Evolutionary conservation across 2,329 filamentous ascomycete species (phyloP).

Genomic region (Mariannaea sp.): DNA sequence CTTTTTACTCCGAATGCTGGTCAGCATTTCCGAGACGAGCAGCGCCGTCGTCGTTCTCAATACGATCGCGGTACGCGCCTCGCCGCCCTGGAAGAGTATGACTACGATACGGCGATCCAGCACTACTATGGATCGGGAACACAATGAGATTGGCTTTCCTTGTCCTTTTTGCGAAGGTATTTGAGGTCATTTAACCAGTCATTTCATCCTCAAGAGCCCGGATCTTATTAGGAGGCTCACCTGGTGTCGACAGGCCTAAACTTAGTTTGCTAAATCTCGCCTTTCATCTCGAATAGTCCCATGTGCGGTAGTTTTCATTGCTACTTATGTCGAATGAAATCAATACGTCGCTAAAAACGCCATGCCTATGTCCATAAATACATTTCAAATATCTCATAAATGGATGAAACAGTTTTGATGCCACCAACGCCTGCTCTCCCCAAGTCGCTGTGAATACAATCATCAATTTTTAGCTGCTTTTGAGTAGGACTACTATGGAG

Average conservation of each 20-base stretch:
- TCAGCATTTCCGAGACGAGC: constrained; percentile 74
- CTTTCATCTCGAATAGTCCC: constrained; percentile 27
- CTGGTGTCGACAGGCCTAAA: constrained; percentile 23
- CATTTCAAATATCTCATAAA: background rate
- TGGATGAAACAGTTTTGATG: background rate
- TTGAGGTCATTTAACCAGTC: constrained; percentile 25
- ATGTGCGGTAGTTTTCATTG: constrained; percentile 24
- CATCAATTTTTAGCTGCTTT: too few species aligned
- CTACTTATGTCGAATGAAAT: constrained; percentile 23
- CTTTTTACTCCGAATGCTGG: constrained; percentile 81
- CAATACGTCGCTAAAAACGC: constrained; percentile 16
- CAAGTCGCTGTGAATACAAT: too few species aligned
- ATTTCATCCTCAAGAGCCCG: constrained; percentile 22
- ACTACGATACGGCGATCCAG: constrained; percentile 53
- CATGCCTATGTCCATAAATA: background rate
- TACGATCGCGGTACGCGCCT: constrained; percentile 81
- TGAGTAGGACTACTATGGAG: constrained; percentile 12
- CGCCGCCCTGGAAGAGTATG: constrained; percentile 68
- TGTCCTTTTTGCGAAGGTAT: constrained; percentile 19
- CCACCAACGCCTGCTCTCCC: background rate
- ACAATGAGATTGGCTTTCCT: constrained; percentile 22
- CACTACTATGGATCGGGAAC: constrained; percentile 41
- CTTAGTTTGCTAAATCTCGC: constrained; percentile 32
- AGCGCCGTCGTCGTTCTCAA: constrained; percentile 75
- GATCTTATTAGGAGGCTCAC: constrained; percentile 18